Conservation (phyloP, 2,329 filamentous ascomycete species). For the Ophiostoma angusticollis region DNA sequence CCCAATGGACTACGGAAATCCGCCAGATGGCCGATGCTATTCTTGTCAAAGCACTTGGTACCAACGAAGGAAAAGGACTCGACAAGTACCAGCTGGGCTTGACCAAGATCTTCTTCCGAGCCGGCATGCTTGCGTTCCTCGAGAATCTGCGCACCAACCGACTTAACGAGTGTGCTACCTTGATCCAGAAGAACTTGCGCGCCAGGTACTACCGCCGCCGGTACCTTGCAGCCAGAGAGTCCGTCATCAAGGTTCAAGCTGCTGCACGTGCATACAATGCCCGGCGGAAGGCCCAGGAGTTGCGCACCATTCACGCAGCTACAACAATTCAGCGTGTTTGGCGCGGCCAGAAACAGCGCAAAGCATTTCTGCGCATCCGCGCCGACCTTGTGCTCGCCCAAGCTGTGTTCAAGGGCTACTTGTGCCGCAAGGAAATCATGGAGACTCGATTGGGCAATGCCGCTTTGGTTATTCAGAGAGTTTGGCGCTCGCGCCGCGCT, state of each 20-base stretch:
- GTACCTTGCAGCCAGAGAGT: constrained; percentile 74
- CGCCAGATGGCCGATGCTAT: constrained; percentile 90
- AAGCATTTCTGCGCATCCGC: constrained; percentile 63
- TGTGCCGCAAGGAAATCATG: constrained; percentile 83
- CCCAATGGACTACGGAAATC: constrained; percentile 86
- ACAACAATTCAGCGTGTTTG: constrained; percentile 93
- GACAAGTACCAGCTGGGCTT: constrained; percentile 97
- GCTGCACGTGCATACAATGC: constrained; percentile 65
- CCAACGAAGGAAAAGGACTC: constrained; percentile 56
- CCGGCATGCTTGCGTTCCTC: constrained; percentile 95
- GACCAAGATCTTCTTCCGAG: constrained; percentile 98
- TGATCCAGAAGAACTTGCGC: constrained; percentile 97
- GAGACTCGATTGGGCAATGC: constrained; percentile 90
- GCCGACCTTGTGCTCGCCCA: constrained; percentile 80
- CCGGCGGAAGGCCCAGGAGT: constrained; percentile 63
- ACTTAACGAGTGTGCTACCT: constrained; percentile 84
- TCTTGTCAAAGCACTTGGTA: constrained; percentile 72
- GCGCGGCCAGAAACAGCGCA: constrained; percentile 84
- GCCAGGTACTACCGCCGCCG: constrained; percentile 90
- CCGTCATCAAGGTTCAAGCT: constrained; percentile 71
- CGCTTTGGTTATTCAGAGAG: constrained; percentile 77
- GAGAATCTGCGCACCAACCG: constrained; percentile 86
- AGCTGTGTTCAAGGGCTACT: constrained; percentile 80
- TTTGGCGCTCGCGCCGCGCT: constrained; percentile 71
- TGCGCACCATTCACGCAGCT: constrained; percentile 72